Evolutionary conservation across 2,329 filamentous ascomycete species (phyloP), one percentile per base, ranked within the genome.

Genomic region (Blumeriella jaapii): DNA sequence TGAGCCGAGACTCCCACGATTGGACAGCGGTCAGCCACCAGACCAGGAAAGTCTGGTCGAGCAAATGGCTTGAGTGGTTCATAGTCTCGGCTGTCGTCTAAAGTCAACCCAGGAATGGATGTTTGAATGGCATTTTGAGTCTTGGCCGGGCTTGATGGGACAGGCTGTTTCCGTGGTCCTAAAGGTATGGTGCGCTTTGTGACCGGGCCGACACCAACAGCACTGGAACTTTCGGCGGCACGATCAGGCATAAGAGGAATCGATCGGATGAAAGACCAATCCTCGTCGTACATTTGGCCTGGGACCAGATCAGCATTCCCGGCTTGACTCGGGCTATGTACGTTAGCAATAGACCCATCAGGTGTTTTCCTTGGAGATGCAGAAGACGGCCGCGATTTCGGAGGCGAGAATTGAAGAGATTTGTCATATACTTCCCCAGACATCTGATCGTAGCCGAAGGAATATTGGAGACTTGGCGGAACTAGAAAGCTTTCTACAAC

Each of bases 1-100:
- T 57, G 52, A 2, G 65, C 58, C 0, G 66, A 66, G 2, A 74
- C 47, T 6, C 72, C 71, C 10, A 65, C 57, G 4, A 78, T 59
- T 2, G 63, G 63, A 14, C 70, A 72, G 20, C 68, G 62, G 47
- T 74, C 67, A 2, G 57, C 58, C 12, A 70, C 56, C 12, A 59
- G 56, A 4, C 41, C 27, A 6, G 70, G 72, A 42, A 77, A 76
- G 0, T 62, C 52, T 1, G 63, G 57, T 15, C 73, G 63, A 5
- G 62, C 59, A 38, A 75, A 71, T 0, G 66, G 64, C 19, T 56
- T 57, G 2, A 53, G 43, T 44, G 32, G 49, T 18, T 41, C 23
- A 25, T 52, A 53, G 34, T 55, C 51, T 22, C 52, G 40, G 14
- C 40, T 49, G 29, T 53, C 50, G 23, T 55, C 45, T 10, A 47